phyloP scores from a whole-genome alignment of 2,329 filamentous ascomycete species.

The Botryosphaeria dothidea region DNA sequence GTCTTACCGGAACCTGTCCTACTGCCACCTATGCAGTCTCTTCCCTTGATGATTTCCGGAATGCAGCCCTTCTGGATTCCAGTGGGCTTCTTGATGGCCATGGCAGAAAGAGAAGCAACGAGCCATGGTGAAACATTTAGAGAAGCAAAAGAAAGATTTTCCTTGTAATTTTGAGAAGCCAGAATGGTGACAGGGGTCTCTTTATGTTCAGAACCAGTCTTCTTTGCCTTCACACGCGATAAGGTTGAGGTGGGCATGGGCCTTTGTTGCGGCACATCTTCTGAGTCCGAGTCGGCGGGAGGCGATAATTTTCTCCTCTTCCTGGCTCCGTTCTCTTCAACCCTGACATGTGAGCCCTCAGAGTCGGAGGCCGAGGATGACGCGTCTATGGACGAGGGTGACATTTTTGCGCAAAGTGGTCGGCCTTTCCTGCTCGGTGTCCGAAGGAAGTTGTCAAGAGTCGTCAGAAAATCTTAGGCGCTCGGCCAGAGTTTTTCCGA shows the following conservation, averaged over 20 bases:
- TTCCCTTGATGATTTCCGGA: conserved; percentile 84
- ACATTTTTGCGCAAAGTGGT: neutral
- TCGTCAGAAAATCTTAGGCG: conserved; percentile 3
- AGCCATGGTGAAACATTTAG: conserved; percentile 84
- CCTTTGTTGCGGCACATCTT: conserved; percentile 21
- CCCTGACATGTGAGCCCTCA: conserved; percentile 11
- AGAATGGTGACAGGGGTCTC: conserved; percentile 16
- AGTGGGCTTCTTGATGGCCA: conserved; percentile 86
- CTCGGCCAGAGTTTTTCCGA: neutral
- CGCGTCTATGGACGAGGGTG: conserved; percentile 10
- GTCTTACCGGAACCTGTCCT: conserved; percentile 97
- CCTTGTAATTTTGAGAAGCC: conserved; percentile 22
- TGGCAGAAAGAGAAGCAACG: conserved; percentile 70
- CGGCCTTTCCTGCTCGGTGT: neutral
- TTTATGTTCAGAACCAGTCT: conserved; percentile 19
- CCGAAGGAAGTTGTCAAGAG: conserved; percentile 1
- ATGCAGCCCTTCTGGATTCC: conserved; percentile 93
- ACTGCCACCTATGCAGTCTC: conserved; percentile 93
- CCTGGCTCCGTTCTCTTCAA: conserved; percentile 31
- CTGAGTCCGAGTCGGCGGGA: conserved; percentile 20
- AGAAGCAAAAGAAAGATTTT: conserved; percentile 67
- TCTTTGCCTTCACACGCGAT: conserved; percentile 38
- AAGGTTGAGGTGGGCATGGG: conserved; percentile 26
- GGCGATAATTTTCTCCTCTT: conserved; percentile 39
- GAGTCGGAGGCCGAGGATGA: conserved; percentile 16